Percentiles rank a stretch among this genome's conserved stretches.
Evolutionary conservation across 306 rosid genomes (phyloP).

Genomic region (Coriaria nepalensis): DNA sequence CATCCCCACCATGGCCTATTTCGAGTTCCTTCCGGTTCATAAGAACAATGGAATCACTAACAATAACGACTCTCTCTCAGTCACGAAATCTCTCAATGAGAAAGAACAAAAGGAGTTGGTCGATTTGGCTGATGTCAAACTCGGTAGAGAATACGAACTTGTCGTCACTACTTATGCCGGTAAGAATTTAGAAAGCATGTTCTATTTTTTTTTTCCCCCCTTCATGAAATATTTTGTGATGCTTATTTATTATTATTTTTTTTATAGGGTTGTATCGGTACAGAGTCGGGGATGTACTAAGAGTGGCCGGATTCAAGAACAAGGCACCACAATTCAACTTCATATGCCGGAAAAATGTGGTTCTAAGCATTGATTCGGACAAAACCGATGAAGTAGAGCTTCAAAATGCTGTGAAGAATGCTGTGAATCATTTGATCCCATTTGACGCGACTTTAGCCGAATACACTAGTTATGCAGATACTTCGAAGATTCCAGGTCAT

Average conservation of each 20-base stretch:
- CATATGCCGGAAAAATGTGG: slow-evolving; percentile 6
- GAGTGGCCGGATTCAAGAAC: slow-evolving; percentile 6
- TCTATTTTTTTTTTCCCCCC: not conserved
- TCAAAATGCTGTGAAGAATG: slow-evolving; percentile 5
- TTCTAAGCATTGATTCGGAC: slow-evolving; percentile 3
- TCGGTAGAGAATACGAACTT: slow-evolving; percentile 15
- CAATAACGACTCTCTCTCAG: not conserved
- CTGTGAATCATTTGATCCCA: slow-evolving; percentile 3
- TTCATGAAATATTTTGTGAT: not conserved
- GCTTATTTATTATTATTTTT: not conserved
- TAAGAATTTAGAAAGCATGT: not conserved
- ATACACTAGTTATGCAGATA: slow-evolving; percentile 4
- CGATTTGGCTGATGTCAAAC: slow-evolving; percentile 12
- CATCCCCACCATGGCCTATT: slow-evolving; percentile 19
- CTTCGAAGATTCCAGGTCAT: slow-evolving; percentile 3
- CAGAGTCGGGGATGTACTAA: slow-evolving; percentile 7
- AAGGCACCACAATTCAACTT: slow-evolving; percentile 9
- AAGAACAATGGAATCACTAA: slow-evolving; percentile 5
- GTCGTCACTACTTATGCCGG: slow-evolving; percentile 18
- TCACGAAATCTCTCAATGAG: not conserved
- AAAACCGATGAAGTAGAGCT: slow-evolving; percentile 4
- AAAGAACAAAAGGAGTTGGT: slow-evolving; percentile 4
- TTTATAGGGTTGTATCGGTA: slow-evolving; percentile 1
- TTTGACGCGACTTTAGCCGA: slow-evolving; percentile 5
- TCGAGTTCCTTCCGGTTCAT: slow-evolving; percentile 12